phyloP scores from a whole-genome alignment of 371 early-diverging fungal species.

The Apophysomyces ossiformis region DNA sequence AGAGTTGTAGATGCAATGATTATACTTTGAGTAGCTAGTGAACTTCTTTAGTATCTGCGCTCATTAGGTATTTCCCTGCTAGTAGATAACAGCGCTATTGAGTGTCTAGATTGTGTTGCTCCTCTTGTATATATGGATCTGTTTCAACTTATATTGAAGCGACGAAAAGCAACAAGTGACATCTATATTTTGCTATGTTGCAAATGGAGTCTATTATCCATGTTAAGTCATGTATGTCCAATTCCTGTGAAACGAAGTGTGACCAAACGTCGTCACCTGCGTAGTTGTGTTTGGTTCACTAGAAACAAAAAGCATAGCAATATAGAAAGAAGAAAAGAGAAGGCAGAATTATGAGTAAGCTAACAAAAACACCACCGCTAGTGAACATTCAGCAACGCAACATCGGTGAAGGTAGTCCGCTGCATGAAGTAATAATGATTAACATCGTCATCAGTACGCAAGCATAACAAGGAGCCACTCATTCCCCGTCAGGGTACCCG shows the following conservation, averaged over 20 bases:
- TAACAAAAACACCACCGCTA: conserved; percentile 28
- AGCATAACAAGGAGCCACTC: conserved; percentile 26
- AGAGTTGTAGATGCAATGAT: too few relatives aligned
- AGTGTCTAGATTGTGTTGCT: too few relatives aligned
- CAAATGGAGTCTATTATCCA: too few relatives aligned
- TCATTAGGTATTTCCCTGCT: too few relatives aligned
- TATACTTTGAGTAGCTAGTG: too few relatives aligned
- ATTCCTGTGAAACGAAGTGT: conserved; percentile 5
- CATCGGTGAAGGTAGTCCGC: conserved; percentile 14
- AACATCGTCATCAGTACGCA: conserved; percentile 14
- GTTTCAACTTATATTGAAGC: too few relatives aligned
- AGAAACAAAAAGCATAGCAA: neutral
- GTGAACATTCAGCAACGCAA: conserved; percentile 16
- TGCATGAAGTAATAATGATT: neutral
- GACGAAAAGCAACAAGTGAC: too few relatives aligned
- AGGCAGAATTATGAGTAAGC: conserved; percentile 18
- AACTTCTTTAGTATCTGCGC: too few relatives aligned
- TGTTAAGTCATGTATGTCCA: neutral
- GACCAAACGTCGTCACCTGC: conserved; percentile 2
- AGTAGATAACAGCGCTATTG: too few relatives aligned
- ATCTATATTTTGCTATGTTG: too few relatives aligned
- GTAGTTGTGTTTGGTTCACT: neutral
- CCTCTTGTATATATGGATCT: too few relatives aligned
- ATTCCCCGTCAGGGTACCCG: conserved; percentile 22
- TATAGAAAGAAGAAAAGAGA: neutral